Conservation (phyloP, 2,329 filamentous ascomycete species). For the Grosmannia penicillata region DNA sequence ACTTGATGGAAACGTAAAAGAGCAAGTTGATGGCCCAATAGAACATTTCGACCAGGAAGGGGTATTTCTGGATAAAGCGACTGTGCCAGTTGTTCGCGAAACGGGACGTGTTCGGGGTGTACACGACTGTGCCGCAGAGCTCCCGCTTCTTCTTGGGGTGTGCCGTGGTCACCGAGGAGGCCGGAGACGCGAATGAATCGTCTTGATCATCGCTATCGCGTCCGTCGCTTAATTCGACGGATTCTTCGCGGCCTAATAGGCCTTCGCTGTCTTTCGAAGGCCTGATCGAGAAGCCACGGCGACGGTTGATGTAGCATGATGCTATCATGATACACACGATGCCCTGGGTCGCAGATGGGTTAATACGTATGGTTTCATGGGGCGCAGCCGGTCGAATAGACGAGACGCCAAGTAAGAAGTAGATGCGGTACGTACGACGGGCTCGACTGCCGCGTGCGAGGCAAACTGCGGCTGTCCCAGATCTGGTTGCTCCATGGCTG, state of each 20-base stretch:
- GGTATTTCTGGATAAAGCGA: conserved; percentile 45
- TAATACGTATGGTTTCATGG: too few relatives aligned
- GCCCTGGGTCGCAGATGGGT: neutral
- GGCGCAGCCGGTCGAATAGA: neutral
- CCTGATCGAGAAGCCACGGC: neutral
- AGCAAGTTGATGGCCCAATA: conserved; percentile 55
- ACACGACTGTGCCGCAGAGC: conserved; percentile 15
- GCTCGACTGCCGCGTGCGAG: neutral
- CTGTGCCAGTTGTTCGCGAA: conserved; percentile 44
- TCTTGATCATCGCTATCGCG: neutral
- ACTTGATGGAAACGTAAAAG: conserved; percentile 44
- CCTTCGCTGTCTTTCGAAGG: neutral
- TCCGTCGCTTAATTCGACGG: neutral
- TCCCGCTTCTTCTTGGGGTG: conserved; percentile 2
- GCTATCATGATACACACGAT: neutral
- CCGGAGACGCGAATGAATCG: neutral
- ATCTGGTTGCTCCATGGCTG: neutral
- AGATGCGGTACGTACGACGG: neutral
- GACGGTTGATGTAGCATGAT: neutral
- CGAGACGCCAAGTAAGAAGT: neutral
- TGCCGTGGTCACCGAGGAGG: neutral
- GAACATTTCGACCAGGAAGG: conserved; percentile 60
- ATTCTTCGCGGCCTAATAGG: neutral
- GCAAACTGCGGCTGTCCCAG: neutral
- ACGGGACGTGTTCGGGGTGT: conserved; percentile 40